Conservation (phyloP, 1,139 yeast genomes). For the Kluyveromyces sp. region DNA sequence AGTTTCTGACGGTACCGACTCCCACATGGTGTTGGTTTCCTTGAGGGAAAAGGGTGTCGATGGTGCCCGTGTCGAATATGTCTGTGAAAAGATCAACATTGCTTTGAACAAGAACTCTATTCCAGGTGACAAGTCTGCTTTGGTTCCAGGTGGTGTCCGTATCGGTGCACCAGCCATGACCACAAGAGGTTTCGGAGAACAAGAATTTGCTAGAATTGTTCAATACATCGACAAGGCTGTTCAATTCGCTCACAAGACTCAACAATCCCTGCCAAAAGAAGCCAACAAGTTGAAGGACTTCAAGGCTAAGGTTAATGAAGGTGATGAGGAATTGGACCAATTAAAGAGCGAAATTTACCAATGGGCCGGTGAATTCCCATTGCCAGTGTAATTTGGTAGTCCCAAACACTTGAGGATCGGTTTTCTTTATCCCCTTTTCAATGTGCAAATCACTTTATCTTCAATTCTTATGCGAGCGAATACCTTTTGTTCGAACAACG, state of each 20-base stretch:
- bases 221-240: constrained; percentile 80
- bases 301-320: constrained; percentile 69
- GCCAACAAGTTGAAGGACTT: constrained; percentile 93
- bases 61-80: constrained; percentile 96
- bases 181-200: constrained; percentile 88
- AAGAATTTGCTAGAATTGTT: constrained; percentile 78
- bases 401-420: no score
- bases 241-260: constrained; percentile 67
- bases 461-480: constrained; percentile 3
- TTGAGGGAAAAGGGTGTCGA: constrained; percentile 86
- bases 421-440: not conserved
- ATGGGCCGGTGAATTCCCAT: constrained; percentile 94
- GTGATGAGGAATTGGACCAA: constrained; percentile 56
- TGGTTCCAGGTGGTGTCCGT: constrained; percentile 97
- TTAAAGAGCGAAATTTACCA: constrained; percentile 73
- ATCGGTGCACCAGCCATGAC: constrained; percentile 99
- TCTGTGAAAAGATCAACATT: constrained; percentile 90
- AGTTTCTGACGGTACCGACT: constrained; percentile 93
- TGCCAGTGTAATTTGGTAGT: constrained; percentile 65
- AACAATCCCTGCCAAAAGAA: constrained; percentile 67
- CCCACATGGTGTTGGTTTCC: constrained; percentile 90
- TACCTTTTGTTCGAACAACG: not conserved
- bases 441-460: not conserved
- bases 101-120: constrained; percentile 96
- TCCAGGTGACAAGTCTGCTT: constrained; percentile 97